Conservation (phyloP, 176 grass and related monocot genomes). For the Oryza meyeriana region DNA sequence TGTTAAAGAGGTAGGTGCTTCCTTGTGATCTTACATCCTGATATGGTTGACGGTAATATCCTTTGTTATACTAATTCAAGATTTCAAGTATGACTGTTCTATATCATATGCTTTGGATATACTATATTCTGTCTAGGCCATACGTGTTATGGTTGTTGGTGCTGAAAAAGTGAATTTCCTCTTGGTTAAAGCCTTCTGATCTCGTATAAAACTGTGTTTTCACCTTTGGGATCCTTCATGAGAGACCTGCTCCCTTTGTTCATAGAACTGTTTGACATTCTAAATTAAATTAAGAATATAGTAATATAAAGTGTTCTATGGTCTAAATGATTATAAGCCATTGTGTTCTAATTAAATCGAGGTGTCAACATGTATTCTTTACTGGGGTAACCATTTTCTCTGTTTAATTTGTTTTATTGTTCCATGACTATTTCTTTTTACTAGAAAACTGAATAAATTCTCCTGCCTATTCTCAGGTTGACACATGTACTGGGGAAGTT, state of each 20-base stretch:
- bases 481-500: constrained; percentile 69
- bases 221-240: neutral
- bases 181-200: neutral
- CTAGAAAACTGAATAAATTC: neutral
- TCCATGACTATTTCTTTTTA: neutral
- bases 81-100: constrained; percentile 12
- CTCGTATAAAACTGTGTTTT: neutral
- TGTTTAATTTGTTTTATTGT: neutral
- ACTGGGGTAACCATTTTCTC: neutral
- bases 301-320: constrained; percentile 9
- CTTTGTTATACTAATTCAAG: constrained; percentile 10
- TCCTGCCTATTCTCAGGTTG: constrained; percentile 57
- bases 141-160: neutral
- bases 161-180: neutral
- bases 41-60: neutral
- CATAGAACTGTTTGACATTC: neutral
- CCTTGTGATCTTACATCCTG: neutral
- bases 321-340: neutral
- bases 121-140: neutral
- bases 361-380: neutral
- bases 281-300: constrained; percentile 6
- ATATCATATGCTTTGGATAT: constrained; percentile 9
- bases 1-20: constrained; percentile 74
- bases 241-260: constrained; percentile 5
- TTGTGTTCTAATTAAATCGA: neutral